Conservation (phyloP, 495 filamentous ascomycete genomes). For the Aspergillus bridgeri region DNA sequence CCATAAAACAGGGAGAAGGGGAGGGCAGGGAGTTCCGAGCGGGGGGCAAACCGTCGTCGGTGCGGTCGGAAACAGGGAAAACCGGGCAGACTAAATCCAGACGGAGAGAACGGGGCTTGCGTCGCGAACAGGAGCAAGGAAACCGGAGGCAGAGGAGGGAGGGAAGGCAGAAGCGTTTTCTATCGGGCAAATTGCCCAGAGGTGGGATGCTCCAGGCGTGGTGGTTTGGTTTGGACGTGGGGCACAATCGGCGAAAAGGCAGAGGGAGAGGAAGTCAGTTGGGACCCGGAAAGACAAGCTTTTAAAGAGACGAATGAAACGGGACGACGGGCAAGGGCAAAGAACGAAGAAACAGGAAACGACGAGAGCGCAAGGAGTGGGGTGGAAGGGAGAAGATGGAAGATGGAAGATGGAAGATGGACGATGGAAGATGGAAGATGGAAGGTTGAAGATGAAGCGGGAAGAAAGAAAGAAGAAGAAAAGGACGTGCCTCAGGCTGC, state of each 20-base stretch:
- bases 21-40: background rate
- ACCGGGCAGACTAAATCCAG: background rate
- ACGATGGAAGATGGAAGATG: too few relatives aligned
- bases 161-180: slow-evolving; percentile 3
- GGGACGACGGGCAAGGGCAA: background rate
- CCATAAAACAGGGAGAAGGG: slow-evolving; percentile 12
- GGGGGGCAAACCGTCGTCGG: background rate
- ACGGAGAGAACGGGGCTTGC: background rate
- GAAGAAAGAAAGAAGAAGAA: too few relatives aligned
- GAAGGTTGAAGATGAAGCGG: too few relatives aligned
- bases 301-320: too few relatives aligned
- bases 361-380: too few relatives aligned
- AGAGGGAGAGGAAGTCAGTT: background rate
- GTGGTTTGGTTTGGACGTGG: slow-evolving; percentile 20
- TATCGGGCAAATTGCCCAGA: background rate
- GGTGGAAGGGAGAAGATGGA: too few relatives aligned
- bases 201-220: too few relatives aligned
- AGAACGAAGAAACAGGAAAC: background rate
- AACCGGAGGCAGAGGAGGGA: background rate
- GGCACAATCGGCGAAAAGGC: slow-evolving; percentile 8
- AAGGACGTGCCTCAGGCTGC: too few relatives aligned
- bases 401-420: too few relatives aligned
- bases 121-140: too few relatives aligned
- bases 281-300: background rate
- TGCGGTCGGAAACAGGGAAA: slow-evolving; percentile 8